Conservation (phyloP, 2,329 filamentous ascomycete genomes). For the Neonectria ditissima region DNA sequence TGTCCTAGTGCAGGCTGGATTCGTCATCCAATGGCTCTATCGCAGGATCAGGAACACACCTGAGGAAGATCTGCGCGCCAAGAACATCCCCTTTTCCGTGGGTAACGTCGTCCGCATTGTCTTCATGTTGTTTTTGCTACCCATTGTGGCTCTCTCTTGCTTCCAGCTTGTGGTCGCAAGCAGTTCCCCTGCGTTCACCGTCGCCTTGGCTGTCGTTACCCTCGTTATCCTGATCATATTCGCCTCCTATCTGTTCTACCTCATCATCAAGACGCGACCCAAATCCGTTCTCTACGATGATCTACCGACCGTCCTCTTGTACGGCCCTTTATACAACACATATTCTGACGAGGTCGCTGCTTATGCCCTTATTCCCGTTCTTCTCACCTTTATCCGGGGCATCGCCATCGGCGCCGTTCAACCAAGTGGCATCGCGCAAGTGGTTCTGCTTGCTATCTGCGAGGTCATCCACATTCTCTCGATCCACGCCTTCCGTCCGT, state of each 20-base stretch:
- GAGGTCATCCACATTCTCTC: constrained; percentile 92
- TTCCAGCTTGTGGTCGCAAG: constrained; percentile 88
- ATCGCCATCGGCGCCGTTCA: constrained; percentile 94
- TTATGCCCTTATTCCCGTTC: constrained; percentile 87
- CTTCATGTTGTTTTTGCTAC: constrained; percentile 92
- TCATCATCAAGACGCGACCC: constrained; percentile 84
- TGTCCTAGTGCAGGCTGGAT: constrained; percentile 79
- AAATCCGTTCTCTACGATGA: constrained; percentile 93
- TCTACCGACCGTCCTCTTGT: constrained; percentile 86
- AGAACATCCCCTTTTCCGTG: constrained; percentile 89
- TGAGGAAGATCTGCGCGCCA: constrained; percentile 88
- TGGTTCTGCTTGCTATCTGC: constrained; percentile 92
- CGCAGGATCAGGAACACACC: constrained; percentile 77
- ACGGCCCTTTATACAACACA: constrained; percentile 96
- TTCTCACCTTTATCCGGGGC: constrained; percentile 86
- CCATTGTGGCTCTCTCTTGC: constrained; percentile 86
- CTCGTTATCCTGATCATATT: constrained; percentile 79
- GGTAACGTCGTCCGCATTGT: constrained; percentile 86
- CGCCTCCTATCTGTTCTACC: constrained; percentile 80
- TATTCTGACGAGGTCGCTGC: constrained; percentile 93
- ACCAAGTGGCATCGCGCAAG: constrained; percentile 90
- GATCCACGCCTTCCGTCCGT: constrained; percentile 89
- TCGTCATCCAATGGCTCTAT: constrained; percentile 80
- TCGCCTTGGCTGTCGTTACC: constrained; percentile 80
- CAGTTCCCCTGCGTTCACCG: constrained; percentile 75